Percentiles rank a stretch among this genome's conserved stretches.
These are phyloP conservation scores for Trichopus zeylanicus DNA, from an alignment of 116 monocot species.

Conservation along the genomic window DNA sequence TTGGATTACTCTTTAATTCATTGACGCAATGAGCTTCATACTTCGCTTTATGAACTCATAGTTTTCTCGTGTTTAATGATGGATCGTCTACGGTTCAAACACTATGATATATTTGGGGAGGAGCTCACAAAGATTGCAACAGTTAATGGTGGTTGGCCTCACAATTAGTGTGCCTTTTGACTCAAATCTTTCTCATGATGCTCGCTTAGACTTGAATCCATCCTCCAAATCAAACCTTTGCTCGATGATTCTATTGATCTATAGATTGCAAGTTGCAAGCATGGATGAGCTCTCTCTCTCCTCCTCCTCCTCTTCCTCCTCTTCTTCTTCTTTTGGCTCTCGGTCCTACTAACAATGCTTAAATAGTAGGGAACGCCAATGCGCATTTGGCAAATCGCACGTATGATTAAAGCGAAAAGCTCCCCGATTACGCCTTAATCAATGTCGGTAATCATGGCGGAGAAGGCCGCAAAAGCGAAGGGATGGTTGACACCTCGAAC, in stretches of 20 bases:
- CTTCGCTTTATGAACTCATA: no score
- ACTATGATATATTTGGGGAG: no score
- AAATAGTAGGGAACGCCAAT: not conserved
- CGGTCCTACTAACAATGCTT: not conserved
- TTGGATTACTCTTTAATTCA: no score
- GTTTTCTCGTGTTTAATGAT: no score
- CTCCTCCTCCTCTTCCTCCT: not conserved
- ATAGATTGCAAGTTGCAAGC: not conserved
- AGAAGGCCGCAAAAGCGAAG: no score
- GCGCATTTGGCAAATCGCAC: conserved; percentile 1
- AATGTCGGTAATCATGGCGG: not conserved
- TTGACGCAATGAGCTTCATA: no score
- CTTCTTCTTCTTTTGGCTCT: not conserved
- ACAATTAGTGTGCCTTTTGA: not conserved
- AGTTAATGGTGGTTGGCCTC: not conserved
- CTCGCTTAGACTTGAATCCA: conserved; percentile 1
- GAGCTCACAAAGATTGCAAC: no score
- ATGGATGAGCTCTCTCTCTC: not conserved
- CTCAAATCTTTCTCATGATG: not conserved
- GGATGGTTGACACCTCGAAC: no score
- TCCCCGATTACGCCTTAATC: not conserved
- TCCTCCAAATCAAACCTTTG: not conserved
- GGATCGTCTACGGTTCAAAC: no score
- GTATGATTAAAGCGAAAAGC: not conserved
- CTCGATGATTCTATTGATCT: no score